Base-by-base conservation (phyloP, 2,329 filamentous ascomycete species). In the Fusarium transvaalense region DNA sequence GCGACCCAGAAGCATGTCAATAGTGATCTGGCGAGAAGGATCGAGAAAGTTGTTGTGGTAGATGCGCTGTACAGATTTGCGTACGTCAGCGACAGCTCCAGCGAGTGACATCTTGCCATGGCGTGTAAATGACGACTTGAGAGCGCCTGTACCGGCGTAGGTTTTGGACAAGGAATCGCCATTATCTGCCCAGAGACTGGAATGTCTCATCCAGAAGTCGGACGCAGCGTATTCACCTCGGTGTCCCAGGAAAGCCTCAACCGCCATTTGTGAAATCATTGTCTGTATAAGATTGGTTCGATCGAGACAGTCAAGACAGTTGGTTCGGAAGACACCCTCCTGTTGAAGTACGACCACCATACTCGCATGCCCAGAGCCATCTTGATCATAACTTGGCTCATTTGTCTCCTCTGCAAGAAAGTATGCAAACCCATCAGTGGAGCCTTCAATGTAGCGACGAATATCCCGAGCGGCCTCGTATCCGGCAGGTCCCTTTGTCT, bases 11-110 rank as follows among this genome's bases (percentile, higher is more conserved):
- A 99, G 85, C 81, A 97, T 90, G 78, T 99, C 96, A 71, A 99
- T 98, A 1, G 93, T 97, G 71, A 93, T 94, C 77, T 99, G 96
- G 46, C 94, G 87, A 23, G 91, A 92, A 69, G 97, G 97, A 78
- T 99, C 96, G 10, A 94, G 88, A 77, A 99, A 98, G 76, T 97
- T 98, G 81, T 99, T 99, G 81, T 97, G 95, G 76, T 97, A 98
- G 66, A 97, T 88, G 62, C 96, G 87, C 53, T 96, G 96, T 1
- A 95, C 94, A 69, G 93, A 97, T 80, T 99, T 99, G 56, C 95
- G 89, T 43, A 94, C 92, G 81, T 99, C 96, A n/a, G 96, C 94
- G 71, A 99, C 88, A 13, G 94, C 93, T 29, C 96, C 96, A 2
- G 94, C 93, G 25, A 98, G 80, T 13, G 94, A 97, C 93, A 97